Conservation (phyloP, 1,284 basidiomycete species). For the Mycena citricolor region DNA sequence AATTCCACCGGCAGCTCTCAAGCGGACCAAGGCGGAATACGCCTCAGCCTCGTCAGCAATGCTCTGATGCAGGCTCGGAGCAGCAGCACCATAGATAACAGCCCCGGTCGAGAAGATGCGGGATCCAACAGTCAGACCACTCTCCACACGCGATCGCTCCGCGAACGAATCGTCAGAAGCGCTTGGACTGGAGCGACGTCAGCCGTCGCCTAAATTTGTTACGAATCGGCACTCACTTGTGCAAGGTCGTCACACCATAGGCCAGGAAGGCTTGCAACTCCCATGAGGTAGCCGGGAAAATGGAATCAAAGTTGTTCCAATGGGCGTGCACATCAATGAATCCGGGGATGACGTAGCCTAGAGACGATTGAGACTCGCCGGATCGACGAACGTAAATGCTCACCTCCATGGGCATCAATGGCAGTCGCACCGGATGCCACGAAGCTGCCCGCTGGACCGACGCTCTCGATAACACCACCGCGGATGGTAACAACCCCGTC, state of each 20-base stretch:
- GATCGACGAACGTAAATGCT: conserved; percentile 20
- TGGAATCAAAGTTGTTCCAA: conserved; percentile 51
- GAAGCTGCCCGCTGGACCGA: conserved; percentile 40
- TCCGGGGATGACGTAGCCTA: conserved; percentile 65
- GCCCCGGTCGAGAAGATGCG: conserved; percentile 69
- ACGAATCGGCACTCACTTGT: too few relatives aligned
- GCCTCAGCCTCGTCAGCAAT: conserved; percentile 63
- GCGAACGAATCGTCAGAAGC: conserved; percentile 56
- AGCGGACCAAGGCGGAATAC: conserved; percentile 58
- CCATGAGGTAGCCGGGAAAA: conserved; percentile 66
- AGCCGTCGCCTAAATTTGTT: too few relatives aligned
- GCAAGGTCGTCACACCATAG: conserved; percentile 74
- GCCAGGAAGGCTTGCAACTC: conserved; percentile 73
- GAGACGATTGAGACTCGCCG: neutral
- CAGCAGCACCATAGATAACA: conserved; percentile 63
- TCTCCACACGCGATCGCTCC: conserved; percentile 66
- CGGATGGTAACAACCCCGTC: conserved; percentile 51
- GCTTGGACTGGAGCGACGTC: conserved; percentile 54
- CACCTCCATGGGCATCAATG: conserved; percentile 63
- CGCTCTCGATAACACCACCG: conserved; percentile 55
- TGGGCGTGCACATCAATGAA: conserved; percentile 77
- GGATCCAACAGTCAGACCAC: conserved; percentile 64
- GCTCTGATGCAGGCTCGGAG: conserved; percentile 54
- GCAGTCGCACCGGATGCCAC: conserved; percentile 47
- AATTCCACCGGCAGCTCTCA: conserved; percentile 70